phyloP scores from a whole-genome alignment of 768 basidiomycete species.

The Psilocybe cyanescens region DNA sequence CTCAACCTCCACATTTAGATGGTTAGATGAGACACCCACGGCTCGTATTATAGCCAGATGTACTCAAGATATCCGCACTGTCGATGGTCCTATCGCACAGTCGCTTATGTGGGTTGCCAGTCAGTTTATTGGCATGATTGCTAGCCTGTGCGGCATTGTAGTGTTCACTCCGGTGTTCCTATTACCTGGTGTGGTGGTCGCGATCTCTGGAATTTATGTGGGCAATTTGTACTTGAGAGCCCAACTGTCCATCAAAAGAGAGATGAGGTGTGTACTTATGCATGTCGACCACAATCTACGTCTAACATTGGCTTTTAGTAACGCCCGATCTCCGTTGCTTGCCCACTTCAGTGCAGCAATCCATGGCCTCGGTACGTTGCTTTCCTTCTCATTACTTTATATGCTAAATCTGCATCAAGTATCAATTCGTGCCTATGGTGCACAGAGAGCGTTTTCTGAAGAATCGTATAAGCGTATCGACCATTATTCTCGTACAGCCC shows the following conservation, averaged over 20 bases:
- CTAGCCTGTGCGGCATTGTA: constrained; percentile 37
- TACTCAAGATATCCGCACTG: constrained; percentile 31
- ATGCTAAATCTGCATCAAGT: constrained; percentile 23
- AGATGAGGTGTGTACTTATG: constrained; percentile 29
- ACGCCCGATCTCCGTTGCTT: constrained; percentile 23
- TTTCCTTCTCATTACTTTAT: background rate
- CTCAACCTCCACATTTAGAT: constrained; percentile 1
- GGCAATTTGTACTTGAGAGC: constrained; percentile 45
- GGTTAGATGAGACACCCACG: constrained; percentile 30
- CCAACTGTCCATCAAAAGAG: constrained; percentile 47
- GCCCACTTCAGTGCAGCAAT: constrained; percentile 40
- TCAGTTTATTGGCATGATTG: constrained; percentile 35
- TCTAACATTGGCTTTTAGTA: constrained; percentile 22
- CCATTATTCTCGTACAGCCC: constrained; percentile 45
- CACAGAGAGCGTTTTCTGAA: constrained; percentile 47
- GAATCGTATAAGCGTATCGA: constrained; percentile 54
- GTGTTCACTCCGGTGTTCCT: constrained; percentile 12
- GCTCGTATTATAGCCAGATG: constrained; percentile 20
- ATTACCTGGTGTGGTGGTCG: constrained; percentile 27
- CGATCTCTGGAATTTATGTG: constrained; percentile 42
- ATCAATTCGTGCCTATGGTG: constrained; percentile 67
- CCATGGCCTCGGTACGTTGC: constrained; percentile 48
- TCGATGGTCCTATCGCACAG: constrained; percentile 49
- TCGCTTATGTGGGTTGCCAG: constrained; percentile 31
- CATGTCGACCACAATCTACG: constrained; percentile 12